Percentiles rank a stretch among this genome's conserved stretches.
phyloP scores from a whole-genome alignment of 129 eudicot genomes.

The Pseudognaphalium luteoalbum region DNA sequence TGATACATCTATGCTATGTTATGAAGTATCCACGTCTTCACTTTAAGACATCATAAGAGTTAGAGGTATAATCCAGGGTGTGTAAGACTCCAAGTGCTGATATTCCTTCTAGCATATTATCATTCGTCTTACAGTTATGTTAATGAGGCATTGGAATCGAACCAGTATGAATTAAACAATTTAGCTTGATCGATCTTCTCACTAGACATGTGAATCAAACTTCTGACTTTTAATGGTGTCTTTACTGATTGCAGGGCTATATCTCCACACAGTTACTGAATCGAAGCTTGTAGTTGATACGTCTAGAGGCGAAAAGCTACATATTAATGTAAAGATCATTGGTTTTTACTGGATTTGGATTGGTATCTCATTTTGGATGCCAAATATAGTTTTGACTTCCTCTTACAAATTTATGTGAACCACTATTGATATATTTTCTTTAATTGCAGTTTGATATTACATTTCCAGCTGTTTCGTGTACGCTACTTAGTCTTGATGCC shows the following conservation, averaged over 20 bases:
- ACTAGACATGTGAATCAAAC: not conserved
- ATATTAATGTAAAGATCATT: constrained; percentile 63
- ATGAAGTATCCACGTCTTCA: too few relatives aligned
- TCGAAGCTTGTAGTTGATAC: constrained; percentile 95
- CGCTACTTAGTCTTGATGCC: constrained; percentile 90
- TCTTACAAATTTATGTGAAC: not conserved
- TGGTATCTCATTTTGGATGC: not conserved
- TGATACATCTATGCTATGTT: too few relatives aligned
- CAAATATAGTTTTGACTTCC: not conserved
- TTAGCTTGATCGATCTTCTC: not conserved
- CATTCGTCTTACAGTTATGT: too few relatives aligned
- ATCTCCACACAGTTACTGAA: constrained; percentile 82
- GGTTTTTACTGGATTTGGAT: not conserved
- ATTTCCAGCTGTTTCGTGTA: constrained; percentile 89
- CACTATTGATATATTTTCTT: constrained; percentile 15
- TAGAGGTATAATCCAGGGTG: too few relatives aligned
- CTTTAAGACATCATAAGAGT: too few relatives aligned
- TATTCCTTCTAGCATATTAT: too few relatives aligned
- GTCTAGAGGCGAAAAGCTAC: constrained; percentile 90
- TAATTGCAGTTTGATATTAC: constrained; percentile 93
- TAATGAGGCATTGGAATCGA: too few relatives aligned
- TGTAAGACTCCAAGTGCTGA: too few relatives aligned
- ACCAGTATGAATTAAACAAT: not conserved
- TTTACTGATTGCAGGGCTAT: constrained; percentile 62
- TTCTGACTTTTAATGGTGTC: not conserved